Conservation (phyloP, 2,329 filamentous ascomycete genomes). For the Aureobasidium uvarum region DNA sequence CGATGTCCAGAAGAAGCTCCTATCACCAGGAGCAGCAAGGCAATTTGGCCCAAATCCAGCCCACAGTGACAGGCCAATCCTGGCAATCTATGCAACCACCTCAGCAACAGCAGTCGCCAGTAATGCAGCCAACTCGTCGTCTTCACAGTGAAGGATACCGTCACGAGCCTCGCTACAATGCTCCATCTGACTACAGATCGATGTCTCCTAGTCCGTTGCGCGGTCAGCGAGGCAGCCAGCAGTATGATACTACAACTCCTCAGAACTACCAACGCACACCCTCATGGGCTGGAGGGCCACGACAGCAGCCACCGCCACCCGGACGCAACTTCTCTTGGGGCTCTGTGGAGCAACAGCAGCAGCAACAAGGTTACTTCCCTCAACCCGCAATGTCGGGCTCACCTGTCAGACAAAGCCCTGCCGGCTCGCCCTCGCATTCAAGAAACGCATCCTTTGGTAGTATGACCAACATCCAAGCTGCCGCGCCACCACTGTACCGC, state of each 20-base stretch:
- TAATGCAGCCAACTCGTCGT: conserved; percentile 14
- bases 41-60: conserved; percentile 1
- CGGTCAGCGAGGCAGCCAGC: conserved; percentile 21
- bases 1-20: conserved; percentile 2
- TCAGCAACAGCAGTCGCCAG: background rate
- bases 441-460: conserved; percentile 9
- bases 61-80: background rate
- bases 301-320: background rate
- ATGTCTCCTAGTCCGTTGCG: conserved; percentile 21
- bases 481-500: conserved; percentile 8
- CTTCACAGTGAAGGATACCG: conserved; percentile 32
- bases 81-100: conserved; percentile 7
- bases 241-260: conserved; percentile 10
- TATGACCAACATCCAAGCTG: conserved; percentile 10
- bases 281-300: background rate
- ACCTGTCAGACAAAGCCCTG: conserved; percentile 5
- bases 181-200: conserved; percentile 13
- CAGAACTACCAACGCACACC: conserved; percentile 13
- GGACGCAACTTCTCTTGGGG: conserved; percentile 10
- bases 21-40: conserved; percentile 10
- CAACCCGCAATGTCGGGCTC: background rate
- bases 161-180: conserved; percentile 20
- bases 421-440: conserved; percentile 7
- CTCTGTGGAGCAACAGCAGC: conserved; percentile 6
- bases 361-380: conserved; percentile 9